Percentiles rank a stretch among this genome's conserved stretches.
Conservation (phyloP, 768 basidiomycete genomes). For the Mycena kentingensis region DNA sequence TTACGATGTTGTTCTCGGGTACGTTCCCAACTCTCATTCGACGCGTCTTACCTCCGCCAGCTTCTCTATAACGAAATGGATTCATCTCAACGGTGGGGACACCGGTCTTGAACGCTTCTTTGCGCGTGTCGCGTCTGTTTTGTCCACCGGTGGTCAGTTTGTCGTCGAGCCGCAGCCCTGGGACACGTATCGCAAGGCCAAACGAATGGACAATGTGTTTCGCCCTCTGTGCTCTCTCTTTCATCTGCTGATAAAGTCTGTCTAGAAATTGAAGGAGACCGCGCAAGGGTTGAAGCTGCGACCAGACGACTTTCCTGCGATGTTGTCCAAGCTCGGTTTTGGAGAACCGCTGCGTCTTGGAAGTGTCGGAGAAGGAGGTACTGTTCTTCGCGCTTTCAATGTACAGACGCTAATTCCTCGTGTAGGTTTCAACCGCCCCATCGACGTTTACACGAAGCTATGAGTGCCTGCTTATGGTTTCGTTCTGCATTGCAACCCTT, state of each 20-base stretch:
- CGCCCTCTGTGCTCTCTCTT: constrained; percentile 4
- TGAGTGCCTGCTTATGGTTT: not conserved
- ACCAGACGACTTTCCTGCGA: constrained; percentile 60
- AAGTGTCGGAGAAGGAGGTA: constrained; percentile 65
- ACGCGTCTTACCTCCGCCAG: constrained; percentile 37
- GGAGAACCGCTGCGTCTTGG: constrained; percentile 49
- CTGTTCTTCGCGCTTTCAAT: constrained; percentile 20
- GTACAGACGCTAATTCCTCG: constrained; percentile 1
- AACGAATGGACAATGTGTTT: constrained; percentile 61
- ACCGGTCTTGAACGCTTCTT: constrained; percentile 72
- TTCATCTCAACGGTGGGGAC: constrained; percentile 83
- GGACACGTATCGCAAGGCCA: constrained; percentile 81
- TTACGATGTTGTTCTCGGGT: constrained; percentile 85
- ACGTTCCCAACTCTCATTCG: constrained; percentile 28
- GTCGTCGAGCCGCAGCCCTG: constrained; percentile 85
- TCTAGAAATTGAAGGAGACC: constrained; percentile 61
- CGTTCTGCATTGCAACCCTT: no score
- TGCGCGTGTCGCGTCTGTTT: constrained; percentile 51
- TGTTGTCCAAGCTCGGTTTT: constrained; percentile 69
- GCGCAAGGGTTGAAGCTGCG: constrained; percentile 56
- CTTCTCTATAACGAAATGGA: constrained; percentile 90
- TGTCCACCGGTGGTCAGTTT: constrained; percentile 67
- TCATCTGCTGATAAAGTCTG: not conserved
- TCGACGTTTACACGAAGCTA: constrained; percentile 62
- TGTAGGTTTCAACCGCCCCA: constrained; percentile 60